phyloP scores from a whole-genome alignment of 2,329 filamentous ascomycete species.

The Trichothecium sympodiale region DNA sequence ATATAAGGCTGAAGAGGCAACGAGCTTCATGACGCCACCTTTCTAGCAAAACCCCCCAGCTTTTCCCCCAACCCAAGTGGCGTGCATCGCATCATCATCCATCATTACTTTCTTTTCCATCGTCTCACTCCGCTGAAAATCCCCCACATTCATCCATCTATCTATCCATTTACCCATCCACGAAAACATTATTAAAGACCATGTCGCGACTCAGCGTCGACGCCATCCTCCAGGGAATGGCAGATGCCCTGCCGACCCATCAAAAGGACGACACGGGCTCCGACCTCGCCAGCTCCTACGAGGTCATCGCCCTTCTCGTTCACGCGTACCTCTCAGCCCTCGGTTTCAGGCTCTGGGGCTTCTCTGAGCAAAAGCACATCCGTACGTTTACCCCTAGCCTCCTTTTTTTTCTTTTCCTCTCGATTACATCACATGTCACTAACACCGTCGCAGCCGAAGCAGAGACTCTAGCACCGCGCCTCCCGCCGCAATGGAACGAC shows the following conservation, averaged over 20 bases:
- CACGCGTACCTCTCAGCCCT: conserved; percentile 76
- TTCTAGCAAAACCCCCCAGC: no score
- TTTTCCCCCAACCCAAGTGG: no score
- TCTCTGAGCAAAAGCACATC: conserved; percentile 71
- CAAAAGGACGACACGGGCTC: conserved; percentile 41
- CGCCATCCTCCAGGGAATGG: conserved; percentile 44
- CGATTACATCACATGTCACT: conserved; percentile 3
- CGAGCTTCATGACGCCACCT: no score
- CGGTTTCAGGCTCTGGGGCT: conserved; percentile 70
- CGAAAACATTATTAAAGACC: not conserved
- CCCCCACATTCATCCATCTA: no score
- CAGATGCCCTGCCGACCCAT: conserved; percentile 47
- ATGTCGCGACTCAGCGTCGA: conserved; percentile 14
- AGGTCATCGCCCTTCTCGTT: conserved; percentile 72
- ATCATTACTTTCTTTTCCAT: no score
- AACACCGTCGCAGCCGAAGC: conserved; percentile 30
- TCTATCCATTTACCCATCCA: no score
- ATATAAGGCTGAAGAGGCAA: no score
- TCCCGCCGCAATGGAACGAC: conserved; percentile 74
- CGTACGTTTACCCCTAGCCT: conserved; percentile 31
- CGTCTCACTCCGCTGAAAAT: no score
- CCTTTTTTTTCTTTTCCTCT: conserved; percentile 1
- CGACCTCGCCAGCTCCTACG: conserved; percentile 59
- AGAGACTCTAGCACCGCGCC: conserved; percentile 44
- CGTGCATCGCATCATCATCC: no score